Evolutionary conservation across 257 asterid genomes (phyloP).

Genomic region (Nicotiana sylvestris): DNA sequence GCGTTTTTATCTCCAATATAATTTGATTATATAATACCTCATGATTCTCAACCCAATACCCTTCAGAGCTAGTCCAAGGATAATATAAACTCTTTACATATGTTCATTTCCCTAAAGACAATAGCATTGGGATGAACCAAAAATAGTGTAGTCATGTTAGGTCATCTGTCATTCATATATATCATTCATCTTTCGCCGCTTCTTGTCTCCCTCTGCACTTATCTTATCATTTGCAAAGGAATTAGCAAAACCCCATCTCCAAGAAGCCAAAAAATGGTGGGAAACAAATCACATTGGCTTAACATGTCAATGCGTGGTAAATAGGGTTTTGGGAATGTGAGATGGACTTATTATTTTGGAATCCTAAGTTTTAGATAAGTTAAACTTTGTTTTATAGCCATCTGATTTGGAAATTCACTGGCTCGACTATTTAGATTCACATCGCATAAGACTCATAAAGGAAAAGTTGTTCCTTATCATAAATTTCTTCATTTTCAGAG

Average conservation of each 20-base stretch:
- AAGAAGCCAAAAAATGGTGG: conserved; percentile 37
- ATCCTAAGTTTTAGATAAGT: conserved; percentile 43
- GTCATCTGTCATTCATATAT: conserved; percentile 24
- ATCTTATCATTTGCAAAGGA: conserved; percentile 6
- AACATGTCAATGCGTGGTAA: conserved; percentile 8
- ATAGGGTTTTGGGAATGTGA: background rate
- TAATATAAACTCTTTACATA: background rate
- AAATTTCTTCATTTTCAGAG: too few relatives aligned
- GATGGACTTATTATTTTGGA: conserved; percentile 12
- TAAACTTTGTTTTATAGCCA: too few relatives aligned
- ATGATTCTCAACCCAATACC: too few relatives aligned
- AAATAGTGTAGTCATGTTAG: conserved; percentile 22
- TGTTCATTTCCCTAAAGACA: conserved; percentile 38
- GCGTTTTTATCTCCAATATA: too few relatives aligned
- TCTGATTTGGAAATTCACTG: too few relatives aligned
- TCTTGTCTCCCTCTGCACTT: conserved; percentile 7
- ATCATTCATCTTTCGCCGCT: conserved; percentile 1
- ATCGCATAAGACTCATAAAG: too few relatives aligned
- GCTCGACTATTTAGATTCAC: too few relatives aligned
- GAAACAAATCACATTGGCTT: conserved; percentile 26
- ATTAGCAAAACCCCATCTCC: conserved; percentile 47
- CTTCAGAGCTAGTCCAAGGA: too few relatives aligned
- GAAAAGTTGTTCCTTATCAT: too few relatives aligned
- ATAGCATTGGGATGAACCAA: conserved; percentile 32
- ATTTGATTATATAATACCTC: too few relatives aligned